These are phyloP conservation scores for Podosphaera fusca DNA, from an alignment of 2,329 filamentous ascomycete species.

Conservation along the genomic window DNA sequence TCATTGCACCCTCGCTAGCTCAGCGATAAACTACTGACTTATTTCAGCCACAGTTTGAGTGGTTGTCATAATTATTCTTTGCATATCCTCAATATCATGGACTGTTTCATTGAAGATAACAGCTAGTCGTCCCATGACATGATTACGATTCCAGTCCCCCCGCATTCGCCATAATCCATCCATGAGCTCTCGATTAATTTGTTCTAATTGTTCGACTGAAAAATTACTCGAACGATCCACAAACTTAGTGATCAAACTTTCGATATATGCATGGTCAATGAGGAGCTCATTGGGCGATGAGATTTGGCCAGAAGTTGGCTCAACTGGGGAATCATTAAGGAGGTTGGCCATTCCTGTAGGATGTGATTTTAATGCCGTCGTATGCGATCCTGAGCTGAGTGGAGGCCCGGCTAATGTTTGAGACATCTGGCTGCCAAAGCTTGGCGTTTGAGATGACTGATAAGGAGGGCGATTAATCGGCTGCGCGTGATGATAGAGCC, in stretches of 20 bases:
- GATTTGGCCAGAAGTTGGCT: slow-evolving; percentile 10
- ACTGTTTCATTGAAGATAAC: slow-evolving; percentile 57
- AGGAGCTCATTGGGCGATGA: slow-evolving; percentile 16
- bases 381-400: slow-evolving; percentile 17
- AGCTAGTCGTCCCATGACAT: slow-evolving; percentile 39
- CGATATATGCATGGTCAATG: slow-evolving; percentile 19
- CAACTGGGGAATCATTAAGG: slow-evolving; percentile 14
- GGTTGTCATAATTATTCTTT: slow-evolving; percentile 12
- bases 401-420: slow-evolving; percentile 17
- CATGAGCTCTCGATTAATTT: slow-evolving; percentile 80
- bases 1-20: not conserved
- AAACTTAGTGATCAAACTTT: slow-evolving; percentile 8
- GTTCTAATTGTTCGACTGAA: slow-evolving; percentile 77
- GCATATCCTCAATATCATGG: slow-evolving; percentile 32
- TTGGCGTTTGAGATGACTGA: slow-evolving; percentile 14
- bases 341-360: slow-evolving; percentile 12
- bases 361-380: slow-evolving; percentile 6
- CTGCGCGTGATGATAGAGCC: slow-evolving; percentile 35
- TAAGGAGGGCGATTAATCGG: slow-evolving; percentile 22
- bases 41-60: not conserved
- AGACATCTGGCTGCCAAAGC: slow-evolving; percentile 13
- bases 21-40: not conserved
- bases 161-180: slow-evolving; percentile 64
- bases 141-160: slow-evolving; percentile 61
- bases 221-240: slow-evolving; percentile 13